Percentiles rank a stretch among this genome's conserved stretches.
Evolutionary conservation across 306 rosid species (phyloP).

Genomic region (Gastrolobium bilobum): DNA sequence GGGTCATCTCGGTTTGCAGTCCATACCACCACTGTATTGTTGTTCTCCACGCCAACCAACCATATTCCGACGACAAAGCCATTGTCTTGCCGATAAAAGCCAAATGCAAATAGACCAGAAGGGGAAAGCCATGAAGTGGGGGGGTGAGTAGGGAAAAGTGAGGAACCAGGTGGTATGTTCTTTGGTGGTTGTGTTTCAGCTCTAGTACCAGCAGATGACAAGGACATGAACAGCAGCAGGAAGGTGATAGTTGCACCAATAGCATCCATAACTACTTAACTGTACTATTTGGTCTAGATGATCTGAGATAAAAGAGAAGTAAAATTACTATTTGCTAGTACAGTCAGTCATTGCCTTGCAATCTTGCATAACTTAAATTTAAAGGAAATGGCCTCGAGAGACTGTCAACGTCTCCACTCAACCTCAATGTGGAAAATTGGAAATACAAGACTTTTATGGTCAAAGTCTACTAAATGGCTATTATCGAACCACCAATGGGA

Average conservation of each 20-base stretch:
- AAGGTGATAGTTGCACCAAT: background rate
- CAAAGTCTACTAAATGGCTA: too few species aligned
- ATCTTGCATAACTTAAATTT: background rate
- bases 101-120: conserved; percentile 50
- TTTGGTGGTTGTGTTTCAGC: background rate
- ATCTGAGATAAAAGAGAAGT: background rate
- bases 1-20: conserved; percentile 52
- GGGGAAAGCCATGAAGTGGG: conserved; percentile 34
- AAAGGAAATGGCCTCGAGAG: background rate
- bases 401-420: conserved; percentile 23
- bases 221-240: background rate
- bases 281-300: conserved; percentile 10
- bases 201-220: background rate
- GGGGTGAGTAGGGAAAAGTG: conserved; percentile 17
- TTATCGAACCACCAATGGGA: too few species aligned
- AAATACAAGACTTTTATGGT: background rate
- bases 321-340: background rate
- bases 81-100: conserved; percentile 42
- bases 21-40: conserved; percentile 44
- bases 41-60: background rate
- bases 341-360: background rate
- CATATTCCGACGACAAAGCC: conserved; percentile 48
- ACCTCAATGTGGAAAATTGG: background rate
- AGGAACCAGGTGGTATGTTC: background rate
- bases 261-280: conserved; percentile 34